Conservation (phyloP, 768 basidiomycete species). For the Candolleomyces eurysporus region DNA sequence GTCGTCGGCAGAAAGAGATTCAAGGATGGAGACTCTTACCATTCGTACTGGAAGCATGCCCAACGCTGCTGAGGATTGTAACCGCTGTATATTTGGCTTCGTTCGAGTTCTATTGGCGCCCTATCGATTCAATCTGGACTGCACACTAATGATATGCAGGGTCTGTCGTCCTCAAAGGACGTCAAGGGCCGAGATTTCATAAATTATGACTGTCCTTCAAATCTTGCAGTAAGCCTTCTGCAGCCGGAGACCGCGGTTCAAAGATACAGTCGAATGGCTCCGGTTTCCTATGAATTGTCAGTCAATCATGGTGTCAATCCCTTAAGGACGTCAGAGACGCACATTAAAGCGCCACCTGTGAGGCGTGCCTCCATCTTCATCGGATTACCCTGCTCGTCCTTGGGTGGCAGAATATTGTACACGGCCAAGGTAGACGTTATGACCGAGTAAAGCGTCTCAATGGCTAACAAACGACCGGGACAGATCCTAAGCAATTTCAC, state of each 20-base stretch:
- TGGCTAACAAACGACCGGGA: constrained; percentile 18
- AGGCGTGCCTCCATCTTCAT: constrained; percentile 10
- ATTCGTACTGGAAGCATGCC: no score
- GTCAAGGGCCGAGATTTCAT: no score
- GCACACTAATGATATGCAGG: no score
- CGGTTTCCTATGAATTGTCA: background rate
- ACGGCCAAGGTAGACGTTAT: constrained; percentile 15
- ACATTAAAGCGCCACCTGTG: constrained; percentile 6
- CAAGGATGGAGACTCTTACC: no score
- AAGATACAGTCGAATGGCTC: background rate
- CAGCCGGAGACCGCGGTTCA: background rate
- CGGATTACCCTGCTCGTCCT: constrained; percentile 16
- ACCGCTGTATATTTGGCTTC: no score
- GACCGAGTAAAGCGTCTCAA: constrained; percentile 14
- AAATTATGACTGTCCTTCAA: background rate
- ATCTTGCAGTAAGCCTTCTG: background rate
- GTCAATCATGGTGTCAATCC: background rate
- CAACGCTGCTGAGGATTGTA: no score
- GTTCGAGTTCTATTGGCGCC: no score
- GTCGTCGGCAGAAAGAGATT: no score
- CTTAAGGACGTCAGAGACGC: background rate
- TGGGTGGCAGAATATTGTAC: constrained; percentile 15
- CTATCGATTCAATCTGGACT: no score
- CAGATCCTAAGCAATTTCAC: constrained; percentile 11
- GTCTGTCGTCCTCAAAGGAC: no score